phyloP scores from a whole-genome alignment of 805 yeast genomes.

The Ogataea ramenticola region DNA sequence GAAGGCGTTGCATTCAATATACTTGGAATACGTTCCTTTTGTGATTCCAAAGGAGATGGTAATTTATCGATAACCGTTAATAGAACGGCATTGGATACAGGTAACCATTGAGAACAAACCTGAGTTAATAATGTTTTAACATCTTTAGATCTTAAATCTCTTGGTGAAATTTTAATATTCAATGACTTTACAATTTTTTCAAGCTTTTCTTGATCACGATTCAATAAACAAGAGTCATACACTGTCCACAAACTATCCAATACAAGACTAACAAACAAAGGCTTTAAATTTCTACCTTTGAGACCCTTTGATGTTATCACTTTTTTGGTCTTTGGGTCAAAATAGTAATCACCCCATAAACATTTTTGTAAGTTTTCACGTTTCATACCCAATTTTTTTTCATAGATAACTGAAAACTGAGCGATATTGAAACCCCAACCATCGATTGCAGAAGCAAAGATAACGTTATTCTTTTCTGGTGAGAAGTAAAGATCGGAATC shows the following conservation, averaged over 20 bases:
- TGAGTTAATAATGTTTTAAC: slow-evolving; percentile 51
- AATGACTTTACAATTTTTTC: slow-evolving; percentile 67
- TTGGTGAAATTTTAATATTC: slow-evolving; percentile 57
- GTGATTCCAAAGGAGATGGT: slow-evolving; percentile 80
- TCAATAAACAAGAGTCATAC: slow-evolving; percentile 61
- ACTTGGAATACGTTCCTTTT: slow-evolving; percentile 59
- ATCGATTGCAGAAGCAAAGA: slow-evolving; percentile 86
- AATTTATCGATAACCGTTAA: slow-evolving; percentile 77
- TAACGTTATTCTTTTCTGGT: slow-evolving; percentile 83
- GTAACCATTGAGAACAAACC: slow-evolving; percentile 90
- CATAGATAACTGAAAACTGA: slow-evolving; percentile 83
- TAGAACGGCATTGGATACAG: slow-evolving; percentile 79
- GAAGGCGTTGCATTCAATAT: slow-evolving; percentile 57
- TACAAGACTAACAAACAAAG: slow-evolving; percentile 80
- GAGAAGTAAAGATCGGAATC: slow-evolving; percentile 81
- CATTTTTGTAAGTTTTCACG: slow-evolving; percentile 72
- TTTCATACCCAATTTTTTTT: slow-evolving; percentile 76
- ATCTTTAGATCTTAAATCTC: slow-evolving; percentile 79
- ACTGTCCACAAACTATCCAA: slow-evolving; percentile 90
- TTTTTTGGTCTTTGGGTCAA: slow-evolving; percentile 86
- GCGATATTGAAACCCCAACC: slow-evolving; percentile 97
- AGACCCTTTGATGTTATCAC: slow-evolving; percentile 61
- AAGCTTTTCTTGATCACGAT: slow-evolving; percentile 62
- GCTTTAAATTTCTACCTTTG: slow-evolving; percentile 58
- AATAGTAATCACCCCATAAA: slow-evolving; percentile 92